Evolutionary conservation across 1,284 basidiomycete species (phyloP), one percentile per base, ranked within the genome.

Genomic region (Irpex sp.): DNA sequence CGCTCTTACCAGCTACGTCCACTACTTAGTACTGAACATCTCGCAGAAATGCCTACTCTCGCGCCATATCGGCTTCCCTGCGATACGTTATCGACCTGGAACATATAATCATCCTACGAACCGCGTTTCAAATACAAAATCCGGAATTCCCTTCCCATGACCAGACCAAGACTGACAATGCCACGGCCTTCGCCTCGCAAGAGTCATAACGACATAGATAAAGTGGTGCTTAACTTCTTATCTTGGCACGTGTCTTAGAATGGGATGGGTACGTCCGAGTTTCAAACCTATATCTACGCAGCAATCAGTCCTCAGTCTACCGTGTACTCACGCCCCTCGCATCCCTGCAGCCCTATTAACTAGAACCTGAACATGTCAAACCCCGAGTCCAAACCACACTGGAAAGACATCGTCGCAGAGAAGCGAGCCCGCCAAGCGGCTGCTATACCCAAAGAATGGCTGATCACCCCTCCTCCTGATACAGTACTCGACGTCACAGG

Each of bases 361-460:
- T 39, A 9, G 37, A 26, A 26, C 26, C 26, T 26, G 26, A 26
- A 26, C 26, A 26, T 26, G 26, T 26, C 26, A 26, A 26, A 26
- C 2, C 26, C 4, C 13, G 9, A 9, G 49, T 37, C 64, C 50
- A 46, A 26, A 4, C 26, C 59, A n/a, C 21, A 15, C 31, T 87
- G 85, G 85, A 68, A 77, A 65, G 70, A 72, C 3, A 71, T 81
- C 19, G 78, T 76, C 26, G 72, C 71, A 0, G 75, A 76, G 56
- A 81, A 83, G 70, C 74, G 74, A 59, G 75, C 70, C 4, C 76
- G 79, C 21, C 83, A 83, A 63, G 71, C 76, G 19, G 75, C 77
- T 3, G 70, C 78, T 9, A 84, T 86, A 61, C 84, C 85, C 1
- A 63, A 69, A 47, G 78, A 79, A 31, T 86, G 83, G 84, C 58